phyloP scores from a whole-genome alignment of 2,329 filamentous ascomycete species.

The Aspergillus eucalypticola region DNA sequence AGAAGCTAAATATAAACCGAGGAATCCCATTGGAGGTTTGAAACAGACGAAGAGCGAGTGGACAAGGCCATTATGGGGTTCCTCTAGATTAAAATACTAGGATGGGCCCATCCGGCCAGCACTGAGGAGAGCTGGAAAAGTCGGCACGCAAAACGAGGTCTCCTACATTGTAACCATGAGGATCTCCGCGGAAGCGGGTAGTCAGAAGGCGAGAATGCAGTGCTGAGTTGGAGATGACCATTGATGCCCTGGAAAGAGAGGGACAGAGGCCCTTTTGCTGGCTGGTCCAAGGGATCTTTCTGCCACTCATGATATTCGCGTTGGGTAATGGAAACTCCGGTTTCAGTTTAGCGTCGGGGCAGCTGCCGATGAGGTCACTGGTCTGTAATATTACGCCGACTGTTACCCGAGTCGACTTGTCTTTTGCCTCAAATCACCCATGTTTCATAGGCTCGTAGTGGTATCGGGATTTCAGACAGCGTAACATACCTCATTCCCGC shows the following conservation, averaged over 20 bases:
- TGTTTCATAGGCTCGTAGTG: background rate
- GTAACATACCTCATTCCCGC: background rate
- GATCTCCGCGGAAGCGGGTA: conserved; percentile 15
- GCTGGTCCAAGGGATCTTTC: background rate
- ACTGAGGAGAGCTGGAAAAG: background rate
- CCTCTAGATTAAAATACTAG: background rate
- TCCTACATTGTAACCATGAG: conserved; percentile 2
- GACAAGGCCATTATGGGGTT: conserved; percentile 2
- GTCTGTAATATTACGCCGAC: conserved; percentile 7
- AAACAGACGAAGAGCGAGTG: conserved; percentile 3
- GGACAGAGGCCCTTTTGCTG: background rate
- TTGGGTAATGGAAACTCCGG: conserved; percentile 40
- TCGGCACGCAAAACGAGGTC: background rate
- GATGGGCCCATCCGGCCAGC: background rate
- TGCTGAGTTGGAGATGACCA: background rate
- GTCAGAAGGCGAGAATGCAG: background rate
- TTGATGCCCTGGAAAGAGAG: background rate
- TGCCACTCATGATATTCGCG: conserved; percentile 36
- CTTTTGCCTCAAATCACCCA: background rate
- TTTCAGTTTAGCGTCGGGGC: conserved; percentile 29
- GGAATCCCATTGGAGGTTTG: conserved; percentile 6
- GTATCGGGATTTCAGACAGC: background rate
- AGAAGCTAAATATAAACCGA: conserved; percentile 8
- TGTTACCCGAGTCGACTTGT: background rate
- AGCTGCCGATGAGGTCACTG: conserved; percentile 10